Evolutionary conservation across 768 basidiomycete genomes (phyloP).

Genomic region (Boletellus ananas): DNA sequence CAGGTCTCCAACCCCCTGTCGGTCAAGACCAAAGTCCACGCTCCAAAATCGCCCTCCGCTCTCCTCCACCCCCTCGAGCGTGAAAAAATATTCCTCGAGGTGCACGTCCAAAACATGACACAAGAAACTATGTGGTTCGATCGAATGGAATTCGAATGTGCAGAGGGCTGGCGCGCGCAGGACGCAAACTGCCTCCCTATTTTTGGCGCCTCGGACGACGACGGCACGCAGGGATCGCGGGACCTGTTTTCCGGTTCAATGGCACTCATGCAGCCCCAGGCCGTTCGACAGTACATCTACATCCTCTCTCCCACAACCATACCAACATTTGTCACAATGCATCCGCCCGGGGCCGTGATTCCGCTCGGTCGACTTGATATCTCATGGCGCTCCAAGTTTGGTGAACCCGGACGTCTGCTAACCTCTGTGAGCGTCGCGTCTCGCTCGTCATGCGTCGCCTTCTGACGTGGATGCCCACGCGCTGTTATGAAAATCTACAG

Average conservation of each 20-base stretch:
- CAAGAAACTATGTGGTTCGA: slow-evolving; percentile 75
- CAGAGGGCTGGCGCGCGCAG: slow-evolving; percentile 58
- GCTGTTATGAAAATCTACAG: slow-evolving; percentile 17
- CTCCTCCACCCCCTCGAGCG: slow-evolving; percentile 59
- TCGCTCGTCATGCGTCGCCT: not conserved
- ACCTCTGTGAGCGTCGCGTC: slow-evolving; percentile 55
- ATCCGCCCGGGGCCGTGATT: slow-evolving; percentile 66
- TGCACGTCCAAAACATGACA: slow-evolving; percentile 88
- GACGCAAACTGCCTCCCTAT: slow-evolving; percentile 47
- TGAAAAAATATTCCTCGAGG: slow-evolving; percentile 85
- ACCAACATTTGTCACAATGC: slow-evolving; percentile 44
- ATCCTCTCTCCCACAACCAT: slow-evolving; percentile 55
- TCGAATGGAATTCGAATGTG: slow-evolving; percentile 73
- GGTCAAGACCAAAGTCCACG: slow-evolving; percentile 92
- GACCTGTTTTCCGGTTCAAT: slow-evolving; percentile 57
- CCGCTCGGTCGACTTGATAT: slow-evolving; percentile 87
- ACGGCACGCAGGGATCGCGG: slow-evolving; percentile 20
- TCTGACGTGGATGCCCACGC: not conserved
- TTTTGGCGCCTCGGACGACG: not conserved
- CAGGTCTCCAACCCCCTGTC: slow-evolving; percentile 93
- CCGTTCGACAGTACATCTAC: slow-evolving; percentile 85
- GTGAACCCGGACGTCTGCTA: slow-evolving; percentile 81
- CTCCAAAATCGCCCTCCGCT: slow-evolving; percentile 69
- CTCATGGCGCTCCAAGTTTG: slow-evolving; percentile 80
- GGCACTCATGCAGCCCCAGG: slow-evolving; percentile 78